Evolutionary conservation across 305 asterid species (phyloP), one percentile per base, ranked within the genome.

Genomic region (Fraxinus albicans): DNA sequence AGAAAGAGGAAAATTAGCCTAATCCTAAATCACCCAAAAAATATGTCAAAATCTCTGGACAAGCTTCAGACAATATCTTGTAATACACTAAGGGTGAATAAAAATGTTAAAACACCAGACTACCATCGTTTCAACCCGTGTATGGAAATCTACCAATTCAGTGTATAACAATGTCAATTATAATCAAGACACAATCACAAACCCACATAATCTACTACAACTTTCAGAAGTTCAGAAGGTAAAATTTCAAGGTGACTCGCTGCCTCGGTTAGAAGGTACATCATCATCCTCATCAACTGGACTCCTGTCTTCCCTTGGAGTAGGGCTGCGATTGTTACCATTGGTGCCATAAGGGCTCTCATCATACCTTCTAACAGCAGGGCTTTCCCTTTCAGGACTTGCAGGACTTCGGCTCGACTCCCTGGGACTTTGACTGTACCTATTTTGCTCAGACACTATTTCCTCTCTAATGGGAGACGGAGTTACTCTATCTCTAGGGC

Each of bases 301-400:
- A 91, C 90, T 92, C 88, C 92, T 84, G 81, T 81, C 96, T 29
- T 89, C 90, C 82, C 84, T 85, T 0, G 95, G 94, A 84, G 92
- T 94, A 1, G 91, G 90, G 86, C 97, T 93, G 77, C 86, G 90
- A 76, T 90, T 87, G 31, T 83, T 82, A 21, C 96, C 97, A 86
- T 90, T 90, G 36, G 86, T 89, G 21, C 88, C 92, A 58, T 73
- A 82, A 17, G 96, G 97, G 85, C 93, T 92, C 83, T 89, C 94
- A 9, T 91, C 93, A 77, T 87, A 86, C 92, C 89, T 89, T 86
- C 87, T 91, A 67, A 73, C 79, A 3, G 85, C 82, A 63, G 91
- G 86, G 77, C 89, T 84, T 27, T 76, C 83, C 69, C 81, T 82
- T 15, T 55, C 84, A 34, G 78, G 78, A 79, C 81, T 84, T 35